Evolutionary conservation across 306 rosid species (phyloP).

Genomic region (Pyrus pyrifolia): DNA sequence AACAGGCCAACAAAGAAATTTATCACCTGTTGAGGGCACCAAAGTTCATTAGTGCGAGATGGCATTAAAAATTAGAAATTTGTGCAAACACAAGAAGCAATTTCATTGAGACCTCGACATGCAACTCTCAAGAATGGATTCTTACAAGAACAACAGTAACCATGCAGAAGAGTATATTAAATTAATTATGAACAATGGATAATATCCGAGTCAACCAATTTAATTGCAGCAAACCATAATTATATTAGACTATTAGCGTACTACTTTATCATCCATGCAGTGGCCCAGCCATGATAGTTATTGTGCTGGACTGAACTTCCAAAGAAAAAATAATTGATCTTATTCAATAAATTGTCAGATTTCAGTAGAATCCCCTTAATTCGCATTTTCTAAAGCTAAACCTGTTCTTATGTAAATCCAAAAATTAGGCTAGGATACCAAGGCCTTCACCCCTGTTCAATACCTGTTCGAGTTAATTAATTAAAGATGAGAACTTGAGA

Average conservation of each 20-base stretch:
- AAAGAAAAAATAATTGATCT: neutral
- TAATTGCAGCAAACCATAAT: neutral
- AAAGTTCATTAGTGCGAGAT: neutral
- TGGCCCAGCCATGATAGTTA: neutral
- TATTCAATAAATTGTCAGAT: neutral
- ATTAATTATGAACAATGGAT: neutral
- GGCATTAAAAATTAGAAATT: neutral
- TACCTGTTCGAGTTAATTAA: neutral
- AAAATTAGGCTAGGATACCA: neutral
- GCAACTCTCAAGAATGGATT: neutral
- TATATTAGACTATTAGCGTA: neutral
- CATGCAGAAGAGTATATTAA: neutral
- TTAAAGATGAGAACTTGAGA: neutral
- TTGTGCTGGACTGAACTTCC: neutral
- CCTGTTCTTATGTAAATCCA: neutral
- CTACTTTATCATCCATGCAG: neutral
- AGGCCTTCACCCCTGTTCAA: neutral
- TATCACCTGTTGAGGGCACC: slow-evolving; percentile 45
- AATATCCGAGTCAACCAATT: neutral
- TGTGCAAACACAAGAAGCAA: neutral
- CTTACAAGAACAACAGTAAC: neutral
- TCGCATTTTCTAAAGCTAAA: neutral
- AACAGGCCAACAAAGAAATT: slow-evolving; percentile 76
- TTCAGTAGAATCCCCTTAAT: neutral
- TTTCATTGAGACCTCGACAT: neutral